Evolutionary conservation across 139 green algal genomes (phyloP), one percentile per base, ranked within the genome.

Genomic region (Chlamydomonas incerta): DNA sequence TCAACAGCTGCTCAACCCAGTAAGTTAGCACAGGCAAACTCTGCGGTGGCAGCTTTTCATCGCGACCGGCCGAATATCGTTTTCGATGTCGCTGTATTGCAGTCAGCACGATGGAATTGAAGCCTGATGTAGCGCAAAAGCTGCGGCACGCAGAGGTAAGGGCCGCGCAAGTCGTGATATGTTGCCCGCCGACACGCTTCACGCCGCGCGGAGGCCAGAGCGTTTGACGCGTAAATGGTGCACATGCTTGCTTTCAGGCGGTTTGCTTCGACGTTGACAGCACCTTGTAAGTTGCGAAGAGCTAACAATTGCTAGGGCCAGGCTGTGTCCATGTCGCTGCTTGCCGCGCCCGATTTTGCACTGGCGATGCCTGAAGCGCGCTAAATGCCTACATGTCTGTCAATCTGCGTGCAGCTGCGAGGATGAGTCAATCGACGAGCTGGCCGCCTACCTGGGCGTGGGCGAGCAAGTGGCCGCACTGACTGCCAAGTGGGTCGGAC

Each of bases 231-330:
- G n/a, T n/a, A 50, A 50, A 50, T 50, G 41, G 6, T 50, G 41
- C 11, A 2, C 3, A 67, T 34, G n/a, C n/a, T n/a, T n/a, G n/a
- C n/a, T n/a, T 88, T 74, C 91, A 98, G 86, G 95, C 95, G 0
- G 93, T 99, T 18, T 98, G 94, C 80, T 99, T 99, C 83, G 97
- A 99, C 83, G 97, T 99, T 1, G 97, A 99, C 90, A 97, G 92
- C 91, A 99, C 97, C 0, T 96, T 99, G 93, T 98, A 84, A 94
- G 94, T 89, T 31, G 3, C 4, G 34, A 47, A 31, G n/a, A 11
- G 17, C 3, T 31, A 11, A 37, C 34, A 14, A 34, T 29, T 46
- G 29, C 20, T 46, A 34, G 2, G 24, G 10, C 10, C 3, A 5
- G 47, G 33, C 3, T 9, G 6, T n/a, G 5, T 52, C 28, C 8